These are phyloP conservation scores for Polychytrium aggregatum DNA, from an alignment of 192 early-diverging fungal species.

Conservation along the genomic window DNA sequence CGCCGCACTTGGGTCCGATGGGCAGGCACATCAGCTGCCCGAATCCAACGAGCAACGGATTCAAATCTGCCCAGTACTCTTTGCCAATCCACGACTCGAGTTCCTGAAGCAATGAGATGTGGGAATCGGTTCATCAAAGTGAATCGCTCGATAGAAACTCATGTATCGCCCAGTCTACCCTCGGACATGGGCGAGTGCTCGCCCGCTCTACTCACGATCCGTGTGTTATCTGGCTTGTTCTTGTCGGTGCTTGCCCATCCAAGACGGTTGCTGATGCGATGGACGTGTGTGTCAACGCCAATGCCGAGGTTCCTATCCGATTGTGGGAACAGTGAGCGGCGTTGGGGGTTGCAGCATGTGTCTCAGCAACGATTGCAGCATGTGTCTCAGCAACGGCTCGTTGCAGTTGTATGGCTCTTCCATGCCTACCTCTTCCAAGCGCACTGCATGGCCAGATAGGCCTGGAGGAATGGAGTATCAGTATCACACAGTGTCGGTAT, in stretches of 20 bases:
- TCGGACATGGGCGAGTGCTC: no score
- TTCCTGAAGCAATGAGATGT: slow-evolving; percentile 14
- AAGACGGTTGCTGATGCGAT: slow-evolving; percentile 77
- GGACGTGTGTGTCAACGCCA: slow-evolving; percentile 93
- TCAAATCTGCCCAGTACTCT: slow-evolving; percentile 77
- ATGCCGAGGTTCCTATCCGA: slow-evolving; percentile 78
- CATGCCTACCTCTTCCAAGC: slow-evolving; percentile 74
- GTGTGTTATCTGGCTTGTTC: slow-evolving; percentile 69
- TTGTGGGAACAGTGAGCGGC: no score
- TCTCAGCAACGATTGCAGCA: no score
- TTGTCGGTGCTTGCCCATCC: slow-evolving; percentile 74
- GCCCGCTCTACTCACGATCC: slow-evolving; percentile 23
- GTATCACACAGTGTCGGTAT: no score
- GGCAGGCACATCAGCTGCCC: slow-evolving; percentile 76
- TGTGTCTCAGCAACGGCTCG: no score
- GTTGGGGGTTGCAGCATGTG: no score
- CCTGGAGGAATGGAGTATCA: no score
- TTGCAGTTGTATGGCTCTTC: no score
- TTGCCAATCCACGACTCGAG: slow-evolving; percentile 75
- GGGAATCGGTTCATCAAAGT: neutral
- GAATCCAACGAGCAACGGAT: slow-evolving; percentile 81
- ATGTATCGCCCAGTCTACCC: no score
- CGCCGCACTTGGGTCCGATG: slow-evolving; percentile 58
- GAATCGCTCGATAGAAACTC: no score
- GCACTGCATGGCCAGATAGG: slow-evolving; percentile 67